phyloP scores from a whole-genome alignment of 345 rosid species.

The Populus davidiana region DNA sequence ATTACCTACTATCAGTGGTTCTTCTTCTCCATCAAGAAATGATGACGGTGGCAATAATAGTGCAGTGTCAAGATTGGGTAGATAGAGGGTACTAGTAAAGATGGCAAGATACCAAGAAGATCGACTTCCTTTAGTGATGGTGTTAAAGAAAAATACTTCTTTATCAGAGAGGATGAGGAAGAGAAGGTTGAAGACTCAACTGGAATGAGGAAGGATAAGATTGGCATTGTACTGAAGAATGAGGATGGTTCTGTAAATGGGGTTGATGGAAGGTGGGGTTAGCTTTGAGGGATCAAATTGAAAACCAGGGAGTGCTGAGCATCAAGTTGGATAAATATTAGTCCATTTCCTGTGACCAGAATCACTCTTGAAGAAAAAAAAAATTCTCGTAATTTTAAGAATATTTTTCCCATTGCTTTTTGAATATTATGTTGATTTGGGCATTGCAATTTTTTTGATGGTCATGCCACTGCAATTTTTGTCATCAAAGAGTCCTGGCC shows the following conservation, averaged over 20 bases:
- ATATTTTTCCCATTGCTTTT: too few species aligned
- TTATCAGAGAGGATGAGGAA: neutral
- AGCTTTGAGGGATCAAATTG: neutral
- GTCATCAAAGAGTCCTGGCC: too few species aligned
- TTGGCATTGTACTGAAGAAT: constrained; percentile 13
- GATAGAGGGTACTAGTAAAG: constrained; percentile 51
- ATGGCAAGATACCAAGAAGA: constrained; percentile 68
- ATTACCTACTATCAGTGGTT: too few species aligned
- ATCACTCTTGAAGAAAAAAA: neutral
- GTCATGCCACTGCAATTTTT: too few species aligned
- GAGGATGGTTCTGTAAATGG: constrained; percentile 33
- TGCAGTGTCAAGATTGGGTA: constrained; percentile 45
- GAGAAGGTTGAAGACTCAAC: too few species aligned
- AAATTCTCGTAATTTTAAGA: neutral
- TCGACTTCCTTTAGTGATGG: neutral
- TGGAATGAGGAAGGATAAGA: neutral
- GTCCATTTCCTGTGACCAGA: constrained; percentile 71
- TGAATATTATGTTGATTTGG: neutral
- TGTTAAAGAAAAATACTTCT: neutral
- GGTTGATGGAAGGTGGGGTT: constrained; percentile 8
- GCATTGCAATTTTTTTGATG: too few species aligned
- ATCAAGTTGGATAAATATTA: constrained; percentile 20
- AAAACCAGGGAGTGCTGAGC: neutral
- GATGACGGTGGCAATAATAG: constrained; percentile 15
- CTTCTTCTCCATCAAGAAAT: neutral